Base-by-base conservation (phyloP, 371 early-diverging fungal species). In the Mortierella sp. region DNA sequence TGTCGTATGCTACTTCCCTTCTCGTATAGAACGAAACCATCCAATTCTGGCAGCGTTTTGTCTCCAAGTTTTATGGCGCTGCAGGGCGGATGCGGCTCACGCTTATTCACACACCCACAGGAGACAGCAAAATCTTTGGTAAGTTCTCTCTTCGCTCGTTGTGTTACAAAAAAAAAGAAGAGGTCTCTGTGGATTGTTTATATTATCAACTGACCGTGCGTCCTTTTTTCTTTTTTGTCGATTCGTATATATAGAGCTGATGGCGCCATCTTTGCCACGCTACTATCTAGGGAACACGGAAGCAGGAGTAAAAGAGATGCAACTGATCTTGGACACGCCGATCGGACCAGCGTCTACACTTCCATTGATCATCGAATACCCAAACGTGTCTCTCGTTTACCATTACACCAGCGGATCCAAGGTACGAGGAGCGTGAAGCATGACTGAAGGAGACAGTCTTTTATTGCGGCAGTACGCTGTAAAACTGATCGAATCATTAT, bases 71-170 rank as follows among this genome's bases (percentile, higher is more conserved):
- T 51, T 84, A 71, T 68, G 75, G 72, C 18, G 35, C 24, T 5
- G 48, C 48, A 32, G 84, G 84, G 11, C 41, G 78, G 43, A 51
- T 80, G 58, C 75, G 78, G 51, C 73, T 70, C 46, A 77, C 46
- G 32, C 78, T 84, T 18, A 11, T 74, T 54, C 77, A 84, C 43
- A 56, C 77, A 43, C n/a, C 27, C 7, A 72, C 77, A 10, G 72
- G 41, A 54, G 84, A 84, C 1, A 80, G 55, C 72, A 83, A 75
- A 72, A 63, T 65, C 4, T 84, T 84, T 73, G 84, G 84, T 84
- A 75, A 65, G 71, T 38, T 63, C 11, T 58, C 3, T 29, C 16
- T 21, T 16, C 49, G 5, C 18, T 3, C 21, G 41, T 14, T 7
- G 41, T 38, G 41, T 41, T 24, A 2, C n/a, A n/a, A 11, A 24